phyloP scores from a whole-genome alignment of 352 stramenopile species.

The Phytophthora hibernalis region DNA sequence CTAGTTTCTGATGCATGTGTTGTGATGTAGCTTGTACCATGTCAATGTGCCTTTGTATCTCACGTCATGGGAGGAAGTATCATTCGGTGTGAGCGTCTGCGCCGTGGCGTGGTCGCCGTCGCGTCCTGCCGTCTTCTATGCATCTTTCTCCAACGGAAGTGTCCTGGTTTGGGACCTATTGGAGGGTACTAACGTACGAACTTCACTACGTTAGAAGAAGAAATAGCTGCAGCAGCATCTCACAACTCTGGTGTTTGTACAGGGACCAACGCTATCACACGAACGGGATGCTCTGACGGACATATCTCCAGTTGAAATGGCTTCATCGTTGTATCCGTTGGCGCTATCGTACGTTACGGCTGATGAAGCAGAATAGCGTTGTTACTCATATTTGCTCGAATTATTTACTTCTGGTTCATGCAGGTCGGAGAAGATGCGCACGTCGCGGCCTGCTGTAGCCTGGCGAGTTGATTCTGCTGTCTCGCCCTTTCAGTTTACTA shows the following conservation, averaged over 20 bases:
- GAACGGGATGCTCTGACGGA: slow-evolving; percentile 31
- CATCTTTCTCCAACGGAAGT: slow-evolving; percentile 52
- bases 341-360: slow-evolving; percentile 47
- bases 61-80: slow-evolving; percentile 60
- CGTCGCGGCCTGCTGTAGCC: slow-evolving; percentile 55
- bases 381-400: slow-evolving; percentile 2
- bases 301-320: slow-evolving; percentile 30
- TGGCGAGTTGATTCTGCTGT: slow-evolving; percentile 30
- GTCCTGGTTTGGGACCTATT: slow-evolving; percentile 66
- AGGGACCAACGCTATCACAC: slow-evolving; percentile 46
- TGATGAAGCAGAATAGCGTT: background rate
- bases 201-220: background rate
- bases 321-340: slow-evolving; percentile 46
- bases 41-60: slow-evolving; percentile 41
- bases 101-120: slow-evolving; percentile 61
- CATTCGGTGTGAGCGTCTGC: slow-evolving; percentile 49
- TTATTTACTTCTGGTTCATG: background rate
- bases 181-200: slow-evolving; percentile 47
- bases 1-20: background rate
- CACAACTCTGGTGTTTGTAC: slow-evolving; percentile 3
- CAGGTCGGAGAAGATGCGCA: slow-evolving; percentile 60
- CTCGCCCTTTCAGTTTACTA: slow-evolving; percentile 35
- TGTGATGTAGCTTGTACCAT: slow-evolving; percentile 54
- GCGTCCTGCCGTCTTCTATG: slow-evolving; percentile 62
- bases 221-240: background rate